Base-by-base conservation (phyloP, 208 protist species). In the Angomonas deanei region DNA sequence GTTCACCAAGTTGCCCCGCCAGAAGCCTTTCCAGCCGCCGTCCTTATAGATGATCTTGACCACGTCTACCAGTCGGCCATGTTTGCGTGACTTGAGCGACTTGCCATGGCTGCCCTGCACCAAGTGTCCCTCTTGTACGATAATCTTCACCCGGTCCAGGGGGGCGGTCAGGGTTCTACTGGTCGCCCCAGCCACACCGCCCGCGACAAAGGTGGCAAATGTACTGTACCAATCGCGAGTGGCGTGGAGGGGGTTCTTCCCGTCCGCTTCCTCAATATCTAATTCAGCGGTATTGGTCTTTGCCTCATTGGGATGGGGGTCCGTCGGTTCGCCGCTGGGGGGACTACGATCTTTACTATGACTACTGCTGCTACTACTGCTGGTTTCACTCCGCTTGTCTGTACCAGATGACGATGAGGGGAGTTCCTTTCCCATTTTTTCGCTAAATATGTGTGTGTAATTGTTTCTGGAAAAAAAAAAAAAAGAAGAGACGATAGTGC, bases 101-200 rank as follows among this genome's bases (percentile, higher is more conserved):
- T 21, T 21, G 42, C 59, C 62, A 8, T 69, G 32, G 6, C 55
- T 15, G 1, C 21, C 39, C 24, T 72, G 48, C 39, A 89, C 76
- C 13, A 96, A 64, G 63, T 93, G 82, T 1, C 91, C 91, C 66
- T 96, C 88, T 53, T 97, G 92, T n/a, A 93, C 85, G 56, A 97
- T 91, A 23, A 93, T 80, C 66, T 96, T 96, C 24, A 97, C 80
- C 38, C 93, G 82, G 54, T 97, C 93, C n/a, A 97, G 68, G 6
- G 93, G 93, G 13, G 93, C 93, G 4, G 90, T 96, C 28, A 90
- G 58, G 11, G 90, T 94, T 8, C 93, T 78, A 70, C 86, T 93
- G 31, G 82, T 79, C 13, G 85, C 78, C 0, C 91, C 93, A 0
- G 93, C 93, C 10, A 94, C 68, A 33, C 82, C 84, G 67, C 90